Percentiles rank a stretch among this genome's conserved stretches.
phyloP scores from a whole-genome alignment of 1,284 basidiomycete genomes.

The Sporisorium graminicola region DNA sequence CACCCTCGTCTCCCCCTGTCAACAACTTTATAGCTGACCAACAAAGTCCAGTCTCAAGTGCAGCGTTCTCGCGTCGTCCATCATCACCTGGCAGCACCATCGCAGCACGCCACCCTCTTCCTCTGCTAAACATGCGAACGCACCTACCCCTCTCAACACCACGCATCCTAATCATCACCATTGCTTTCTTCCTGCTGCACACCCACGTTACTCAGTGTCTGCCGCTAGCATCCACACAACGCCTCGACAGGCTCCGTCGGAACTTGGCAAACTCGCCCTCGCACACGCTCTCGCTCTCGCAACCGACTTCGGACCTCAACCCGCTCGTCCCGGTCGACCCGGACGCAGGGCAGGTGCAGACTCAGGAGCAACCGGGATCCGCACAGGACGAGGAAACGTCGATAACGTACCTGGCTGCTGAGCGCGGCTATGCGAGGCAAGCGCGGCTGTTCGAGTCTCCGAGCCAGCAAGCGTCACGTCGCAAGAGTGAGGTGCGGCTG shows the following conservation, averaged over 20 bases:
- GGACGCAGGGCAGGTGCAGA: not conserved
- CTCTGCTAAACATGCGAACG: not conserved
- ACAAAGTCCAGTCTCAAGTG: too few species aligned
- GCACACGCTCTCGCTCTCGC: not conserved
- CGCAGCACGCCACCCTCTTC: not conserved
- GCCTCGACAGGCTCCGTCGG: not conserved
- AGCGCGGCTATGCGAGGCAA: not conserved
- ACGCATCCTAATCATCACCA: not conserved
- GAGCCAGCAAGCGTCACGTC: not conserved
- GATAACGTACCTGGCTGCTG: not conserved
- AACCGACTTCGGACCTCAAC: not conserved
- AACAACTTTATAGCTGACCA: too few species aligned
- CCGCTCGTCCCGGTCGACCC: not conserved
- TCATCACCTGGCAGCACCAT: not conserved
- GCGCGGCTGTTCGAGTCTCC: conserved; percentile 3
- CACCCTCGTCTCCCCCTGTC: not conserved
- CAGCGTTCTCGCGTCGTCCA: too few species aligned
- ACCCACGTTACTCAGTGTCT: not conserved
- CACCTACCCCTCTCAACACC: not conserved
- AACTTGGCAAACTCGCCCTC: not conserved
- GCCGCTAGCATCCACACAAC: not conserved
- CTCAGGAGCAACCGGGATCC: not conserved
- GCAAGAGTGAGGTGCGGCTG: not conserved
- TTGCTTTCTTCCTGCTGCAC: not conserved
- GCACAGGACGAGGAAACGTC: not conserved